Percentiles rank a stretch among this genome's conserved stretches.
Conservation (phyloP, 176 grass and related monocot species). For the Avena insularis region DNA sequence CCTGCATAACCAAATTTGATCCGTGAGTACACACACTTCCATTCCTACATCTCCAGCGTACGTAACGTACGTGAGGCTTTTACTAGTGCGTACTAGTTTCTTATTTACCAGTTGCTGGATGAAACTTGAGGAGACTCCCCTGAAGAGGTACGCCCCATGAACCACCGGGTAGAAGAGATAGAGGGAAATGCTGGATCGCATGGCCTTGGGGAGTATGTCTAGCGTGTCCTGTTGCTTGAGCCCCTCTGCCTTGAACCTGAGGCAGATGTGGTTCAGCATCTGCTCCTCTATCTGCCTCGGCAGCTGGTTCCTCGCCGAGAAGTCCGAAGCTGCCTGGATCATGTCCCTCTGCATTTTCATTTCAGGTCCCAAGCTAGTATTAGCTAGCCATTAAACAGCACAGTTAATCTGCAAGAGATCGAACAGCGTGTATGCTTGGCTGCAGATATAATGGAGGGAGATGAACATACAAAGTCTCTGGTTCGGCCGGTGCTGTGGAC, state of each 20-base stretch:
- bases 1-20: neutral
- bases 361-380: neutral
- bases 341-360: slow-evolving; percentile 70
- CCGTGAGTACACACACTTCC: neutral
- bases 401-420: too few species aligned
- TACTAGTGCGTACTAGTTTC: neutral
- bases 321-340: slow-evolving; percentile 72
- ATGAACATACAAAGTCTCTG: slow-evolving; percentile 78
- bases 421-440: neutral
- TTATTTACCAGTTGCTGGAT: slow-evolving; percentile 75
- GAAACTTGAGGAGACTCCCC: slow-evolving; percentile 77
- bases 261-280: slow-evolving; percentile 87
- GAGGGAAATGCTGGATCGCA: slow-evolving; percentile 74
- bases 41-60: neutral
- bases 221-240: slow-evolving; percentile 82
- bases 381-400: neutral
- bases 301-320: slow-evolving; percentile 81
- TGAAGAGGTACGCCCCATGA: slow-evolving; percentile 73
- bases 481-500: slow-evolving; percentile 95
- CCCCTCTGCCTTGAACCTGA: slow-evolving; percentile 84
- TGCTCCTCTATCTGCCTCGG: slow-evolving; percentile 72
- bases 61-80: neutral
- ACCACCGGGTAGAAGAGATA: slow-evolving; percentile 75
- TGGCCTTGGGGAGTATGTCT: slow-evolving; percentile 73
- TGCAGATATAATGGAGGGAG: neutral